Percentiles rank a stretch among this genome's conserved stretches.
Evolutionary conservation across 805 yeast genomes (phyloP).

Genomic region (Candida tibetensis): DNA sequence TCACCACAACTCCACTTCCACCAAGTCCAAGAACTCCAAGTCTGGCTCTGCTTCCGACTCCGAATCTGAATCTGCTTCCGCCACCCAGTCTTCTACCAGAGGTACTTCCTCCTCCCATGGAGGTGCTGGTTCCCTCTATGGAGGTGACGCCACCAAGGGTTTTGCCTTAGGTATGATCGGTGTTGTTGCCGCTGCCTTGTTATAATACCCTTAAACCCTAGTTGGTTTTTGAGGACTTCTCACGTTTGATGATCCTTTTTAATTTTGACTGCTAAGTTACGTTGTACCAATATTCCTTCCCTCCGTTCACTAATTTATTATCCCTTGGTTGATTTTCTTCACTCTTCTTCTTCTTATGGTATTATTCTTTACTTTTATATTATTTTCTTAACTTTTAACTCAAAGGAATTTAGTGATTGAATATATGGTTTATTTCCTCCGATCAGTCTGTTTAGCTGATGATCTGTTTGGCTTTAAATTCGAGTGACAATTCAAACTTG

Average conservation of each 20-base stretch:
- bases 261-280: no score
- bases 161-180: constrained; percentile 24
- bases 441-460: neutral
- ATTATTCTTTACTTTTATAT: neutral
- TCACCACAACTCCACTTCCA: constrained; percentile 9
- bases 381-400: constrained; percentile 3
- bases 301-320: neutral
- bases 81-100: constrained; percentile 28
- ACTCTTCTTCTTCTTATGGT: neutral
- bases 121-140: constrained; percentile 27
- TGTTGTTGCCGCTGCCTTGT: constrained; percentile 33
- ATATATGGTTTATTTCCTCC: neutral
- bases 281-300: neutral
- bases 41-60: constrained; percentile 11
- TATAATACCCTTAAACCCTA: constrained; percentile 15
- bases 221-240: neutral
- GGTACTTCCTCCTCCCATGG: constrained; percentile 31
- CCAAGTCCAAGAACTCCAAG: constrained; percentile 6
- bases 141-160: constrained; percentile 26
- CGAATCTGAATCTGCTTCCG: constrained; percentile 17
- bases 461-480: neutral
- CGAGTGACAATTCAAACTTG: neutral
- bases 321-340: neutral
- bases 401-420: neutral
- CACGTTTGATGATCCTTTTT: no score